Evolutionary conservation across 1,284 basidiomycete genomes (phyloP).

Genomic region (Earliella scabrosa): DNA sequence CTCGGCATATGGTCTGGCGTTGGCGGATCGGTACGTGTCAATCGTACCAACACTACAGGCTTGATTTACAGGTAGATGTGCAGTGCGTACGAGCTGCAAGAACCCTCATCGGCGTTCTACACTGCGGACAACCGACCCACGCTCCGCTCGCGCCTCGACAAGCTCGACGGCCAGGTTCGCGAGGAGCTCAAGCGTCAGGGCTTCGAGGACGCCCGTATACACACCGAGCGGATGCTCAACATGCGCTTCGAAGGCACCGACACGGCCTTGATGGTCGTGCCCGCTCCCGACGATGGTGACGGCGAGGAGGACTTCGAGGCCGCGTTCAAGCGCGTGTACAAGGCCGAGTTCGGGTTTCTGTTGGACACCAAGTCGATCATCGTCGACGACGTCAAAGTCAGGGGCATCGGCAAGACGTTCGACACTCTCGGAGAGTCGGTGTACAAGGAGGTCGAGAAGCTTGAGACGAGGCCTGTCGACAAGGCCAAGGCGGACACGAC

Average conservation of each 20-base stretch:
- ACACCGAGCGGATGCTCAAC: slow-evolving; percentile 84
- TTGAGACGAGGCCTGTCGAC: slow-evolving; percentile 48
- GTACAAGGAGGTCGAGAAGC: slow-evolving; percentile 67
- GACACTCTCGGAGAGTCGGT: slow-evolving; percentile 82
- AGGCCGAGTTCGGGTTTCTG: slow-evolving; percentile 90
- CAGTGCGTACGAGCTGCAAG: slow-evolving; percentile 85
- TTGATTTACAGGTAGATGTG: too few species aligned
- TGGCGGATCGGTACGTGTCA: slow-evolving; percentile 75
- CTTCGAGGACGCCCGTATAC: slow-evolving; percentile 73
- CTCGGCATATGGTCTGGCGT: slow-evolving; percentile 88
- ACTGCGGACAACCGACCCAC: slow-evolving; percentile 53
- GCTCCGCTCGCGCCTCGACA: slow-evolving; percentile 70
- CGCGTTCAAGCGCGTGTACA: slow-evolving; percentile 81
- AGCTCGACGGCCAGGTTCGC: slow-evolving; percentile 65
- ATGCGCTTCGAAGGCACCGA: slow-evolving; percentile 94
- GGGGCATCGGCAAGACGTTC: slow-evolving; percentile 89
- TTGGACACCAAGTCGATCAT: slow-evolving; percentile 80
- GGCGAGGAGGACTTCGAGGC: slow-evolving; percentile 76
- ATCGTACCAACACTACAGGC: too few species aligned
- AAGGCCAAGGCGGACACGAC: slow-evolving; percentile 51
- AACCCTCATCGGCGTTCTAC: slow-evolving; percentile 83
- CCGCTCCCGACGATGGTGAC: slow-evolving; percentile 54
- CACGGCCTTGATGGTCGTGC: slow-evolving; percentile 88
- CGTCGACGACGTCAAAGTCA: slow-evolving; percentile 91
- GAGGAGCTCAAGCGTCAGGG: slow-evolving; percentile 78